Percentiles rank a stretch among this genome's conserved stretches.
Conservation (phyloP, 129 eudicot genomes). For the Scalesia atractyloides region DNA sequence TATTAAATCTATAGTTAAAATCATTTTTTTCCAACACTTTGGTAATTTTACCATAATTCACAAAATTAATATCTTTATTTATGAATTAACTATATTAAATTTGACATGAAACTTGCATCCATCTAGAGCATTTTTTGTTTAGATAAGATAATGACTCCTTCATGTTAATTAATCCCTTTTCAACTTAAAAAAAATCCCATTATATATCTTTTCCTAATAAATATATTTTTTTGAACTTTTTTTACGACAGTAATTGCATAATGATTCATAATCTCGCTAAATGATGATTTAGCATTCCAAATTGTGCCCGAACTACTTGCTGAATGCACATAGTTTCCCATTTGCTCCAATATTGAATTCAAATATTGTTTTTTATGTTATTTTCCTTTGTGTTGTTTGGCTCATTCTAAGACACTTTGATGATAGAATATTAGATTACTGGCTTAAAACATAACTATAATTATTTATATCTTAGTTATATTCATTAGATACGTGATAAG, state of each 20-base stretch:
- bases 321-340: conserved; percentile 35
- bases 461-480: no score
- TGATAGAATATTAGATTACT: background rate
- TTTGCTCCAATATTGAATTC: conserved; percentile 34
- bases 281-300: conserved; percentile 43
- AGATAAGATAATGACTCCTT: conserved; percentile 32
- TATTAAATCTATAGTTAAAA: no score
- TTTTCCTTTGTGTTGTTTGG: conserved; percentile 2
- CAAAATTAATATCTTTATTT: no score
- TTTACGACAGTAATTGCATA: conserved; percentile 31
- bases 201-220: conserved; percentile 13
- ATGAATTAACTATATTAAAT: no score
- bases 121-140: background rate
- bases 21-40: no score
- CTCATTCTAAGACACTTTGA: background rate
- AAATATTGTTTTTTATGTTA: background rate
- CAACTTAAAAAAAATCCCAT: background rate
- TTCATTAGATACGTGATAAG: no score
- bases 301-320: conserved; percentile 31
- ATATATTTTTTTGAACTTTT: conserved; percentile 3
- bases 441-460: no score
- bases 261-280: conserved; percentile 40
- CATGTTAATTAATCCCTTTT: background rate
- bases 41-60: no score
- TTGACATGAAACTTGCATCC: no score